Evolutionary conservation across 768 basidiomycete genomes (phyloP).

Genomic region (Neoboletus subvelutipes): DNA sequence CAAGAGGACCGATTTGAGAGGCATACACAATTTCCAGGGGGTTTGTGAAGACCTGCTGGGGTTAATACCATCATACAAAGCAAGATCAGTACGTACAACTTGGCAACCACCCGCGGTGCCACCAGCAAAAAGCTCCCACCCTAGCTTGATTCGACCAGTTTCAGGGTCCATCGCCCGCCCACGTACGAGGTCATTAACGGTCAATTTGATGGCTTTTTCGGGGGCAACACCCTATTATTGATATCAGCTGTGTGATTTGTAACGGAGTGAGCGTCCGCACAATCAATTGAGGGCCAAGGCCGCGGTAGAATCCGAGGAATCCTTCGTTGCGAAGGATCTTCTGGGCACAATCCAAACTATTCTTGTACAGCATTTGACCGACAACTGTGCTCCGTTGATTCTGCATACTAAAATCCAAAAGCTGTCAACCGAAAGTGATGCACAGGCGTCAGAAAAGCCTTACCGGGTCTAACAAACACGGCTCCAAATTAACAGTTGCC

Average conservation of each 20-base stretch:
- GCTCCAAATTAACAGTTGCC: constrained; percentile 8
- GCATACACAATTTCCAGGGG: constrained; percentile 93
- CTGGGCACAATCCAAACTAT: constrained; percentile 89
- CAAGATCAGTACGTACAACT: constrained; percentile 65
- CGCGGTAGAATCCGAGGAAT: constrained; percentile 92
- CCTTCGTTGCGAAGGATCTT: constrained; percentile 97
- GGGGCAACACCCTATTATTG: constrained; percentile 80
- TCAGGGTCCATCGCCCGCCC: constrained; percentile 86
- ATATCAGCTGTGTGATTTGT: constrained; percentile 8
- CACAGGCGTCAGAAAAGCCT: constrained; percentile 3
- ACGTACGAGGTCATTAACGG: constrained; percentile 91
- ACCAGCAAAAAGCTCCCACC: constrained; percentile 92
- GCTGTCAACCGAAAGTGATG: background rate
- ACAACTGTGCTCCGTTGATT: constrained; percentile 97
- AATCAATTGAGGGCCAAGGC: constrained; percentile 90
- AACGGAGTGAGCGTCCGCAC: constrained; percentile 40
- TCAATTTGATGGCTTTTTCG: constrained; percentile 97
- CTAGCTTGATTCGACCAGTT: constrained; percentile 89
- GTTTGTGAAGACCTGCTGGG: constrained; percentile 86
- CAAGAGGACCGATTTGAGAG: background rate
- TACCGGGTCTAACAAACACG: constrained; percentile 55
- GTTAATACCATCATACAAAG: constrained; percentile 18
- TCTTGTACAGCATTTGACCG: constrained; percentile 95
- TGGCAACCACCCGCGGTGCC: constrained; percentile 94
- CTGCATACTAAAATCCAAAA: constrained; percentile 67